phyloP scores from a whole-genome alignment of 768 basidiomycete genomes.

The Tricholoma hemisulphureum region DNA sequence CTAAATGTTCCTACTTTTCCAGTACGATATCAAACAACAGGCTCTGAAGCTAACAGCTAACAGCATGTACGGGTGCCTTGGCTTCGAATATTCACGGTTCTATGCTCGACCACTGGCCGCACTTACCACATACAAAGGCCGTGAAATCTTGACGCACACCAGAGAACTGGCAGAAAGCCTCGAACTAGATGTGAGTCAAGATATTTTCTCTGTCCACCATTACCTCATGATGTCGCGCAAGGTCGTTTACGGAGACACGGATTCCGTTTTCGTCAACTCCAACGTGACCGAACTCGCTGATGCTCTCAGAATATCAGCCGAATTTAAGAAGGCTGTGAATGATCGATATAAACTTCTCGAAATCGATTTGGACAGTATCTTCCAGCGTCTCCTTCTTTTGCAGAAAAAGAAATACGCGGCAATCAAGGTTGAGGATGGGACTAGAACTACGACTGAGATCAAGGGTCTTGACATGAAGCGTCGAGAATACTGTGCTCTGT shows the following conservation, averaged over 20 bases:
- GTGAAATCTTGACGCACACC: constrained; percentile 94
- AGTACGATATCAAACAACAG: constrained; percentile 98
- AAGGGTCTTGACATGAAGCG: constrained; percentile 99
- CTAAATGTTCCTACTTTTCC: constrained; percentile 1
- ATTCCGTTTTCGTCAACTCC: constrained; percentile 98
- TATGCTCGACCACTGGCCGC: constrained; percentile 97
- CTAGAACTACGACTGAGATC: constrained; percentile 77
- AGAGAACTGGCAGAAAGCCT: constrained; percentile 89
- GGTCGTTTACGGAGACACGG: constrained; percentile 99
- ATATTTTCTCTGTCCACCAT: background rate
- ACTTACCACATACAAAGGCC: constrained; percentile 94
- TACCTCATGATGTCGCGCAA: constrained; percentile 28
- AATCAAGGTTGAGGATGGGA: constrained; percentile 86
- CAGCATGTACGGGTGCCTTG: constrained; percentile 99
- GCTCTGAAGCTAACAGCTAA: constrained; percentile 98
- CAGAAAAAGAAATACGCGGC: constrained; percentile 99
- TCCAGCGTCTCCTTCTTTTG: constrained; percentile 85
- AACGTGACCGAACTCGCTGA: constrained; percentile 85
- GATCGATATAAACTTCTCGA: constrained; percentile 94
- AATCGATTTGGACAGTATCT: constrained; percentile 93
- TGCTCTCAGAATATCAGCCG: constrained; percentile 85
- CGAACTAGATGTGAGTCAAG: constrained; percentile 72
- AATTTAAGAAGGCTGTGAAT: constrained; percentile 96
- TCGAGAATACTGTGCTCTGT: constrained; percentile 88
- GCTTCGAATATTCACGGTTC: constrained; percentile 95